A percentile compares a stretch with the other conserved stretches of the same genome.
phyloP scores from a whole-genome alignment of 1,139 yeast species.

The Candida sanyaensis region DNA sequence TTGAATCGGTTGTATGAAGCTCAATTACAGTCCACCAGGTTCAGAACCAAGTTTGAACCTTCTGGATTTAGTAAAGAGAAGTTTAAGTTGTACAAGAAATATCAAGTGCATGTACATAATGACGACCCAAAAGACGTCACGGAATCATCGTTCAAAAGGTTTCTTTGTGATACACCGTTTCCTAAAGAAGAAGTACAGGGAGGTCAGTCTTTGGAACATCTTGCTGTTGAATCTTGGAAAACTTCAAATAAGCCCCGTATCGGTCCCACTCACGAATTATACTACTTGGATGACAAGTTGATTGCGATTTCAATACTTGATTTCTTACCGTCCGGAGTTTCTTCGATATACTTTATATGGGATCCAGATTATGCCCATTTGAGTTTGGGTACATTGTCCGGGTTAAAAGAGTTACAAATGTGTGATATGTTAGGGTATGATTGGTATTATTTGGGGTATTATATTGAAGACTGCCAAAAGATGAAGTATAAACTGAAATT shows the following conservation, averaged over 20 bases:
- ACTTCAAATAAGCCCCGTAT: slow-evolving; percentile 16
- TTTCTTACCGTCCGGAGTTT: slow-evolving; percentile 71
- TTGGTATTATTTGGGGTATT: slow-evolving; percentile 75
- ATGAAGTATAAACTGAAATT: slow-evolving; percentile 82
- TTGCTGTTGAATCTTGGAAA: slow-evolving; percentile 27
- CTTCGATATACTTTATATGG: slow-evolving; percentile 88
- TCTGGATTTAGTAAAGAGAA: slow-evolving; percentile 60
- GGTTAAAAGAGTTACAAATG: slow-evolving; percentile 67
- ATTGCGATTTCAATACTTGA: slow-evolving; percentile 82
- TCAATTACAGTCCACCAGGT: slow-evolving; percentile 29
- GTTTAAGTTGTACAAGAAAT: slow-evolving; percentile 63
- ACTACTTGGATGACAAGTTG: slow-evolving; percentile 61
- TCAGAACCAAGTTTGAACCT: slow-evolving; percentile 55
- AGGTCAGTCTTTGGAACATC: slow-evolving; percentile 15
- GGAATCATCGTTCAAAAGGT: slow-evolving; percentile 53
- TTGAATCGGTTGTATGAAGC: slow-evolving; percentile 22
- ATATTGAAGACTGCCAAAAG: slow-evolving; percentile 74
- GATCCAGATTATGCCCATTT: slow-evolving; percentile 75
- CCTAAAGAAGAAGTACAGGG: slow-evolving; percentile 27
- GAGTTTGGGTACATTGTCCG: slow-evolving; percentile 79
- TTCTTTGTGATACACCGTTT: slow-evolving; percentile 74
- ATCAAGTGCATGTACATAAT: slow-evolving; percentile 69
- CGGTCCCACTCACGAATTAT: slow-evolving; percentile 75
- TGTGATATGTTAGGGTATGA: slow-evolving; percentile 40
- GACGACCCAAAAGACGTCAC: slow-evolving; percentile 54